Conservation (phyloP, 2,329 filamentous ascomycete species). For the Bipolaris victoriae region DNA sequence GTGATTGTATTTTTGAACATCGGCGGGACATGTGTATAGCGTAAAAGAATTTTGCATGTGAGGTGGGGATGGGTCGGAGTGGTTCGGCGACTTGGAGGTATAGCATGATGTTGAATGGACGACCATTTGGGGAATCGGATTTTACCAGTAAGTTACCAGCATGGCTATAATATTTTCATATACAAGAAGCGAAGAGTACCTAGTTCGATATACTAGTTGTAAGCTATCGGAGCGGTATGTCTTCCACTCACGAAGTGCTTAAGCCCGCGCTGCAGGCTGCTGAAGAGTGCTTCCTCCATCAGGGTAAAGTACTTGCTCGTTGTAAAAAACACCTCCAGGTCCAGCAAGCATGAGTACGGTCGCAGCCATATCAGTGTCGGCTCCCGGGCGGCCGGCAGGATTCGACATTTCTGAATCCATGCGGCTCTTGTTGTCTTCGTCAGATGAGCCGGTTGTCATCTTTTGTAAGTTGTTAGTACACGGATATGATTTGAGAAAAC, state of each 20-base stretch:
- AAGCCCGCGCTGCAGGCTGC: conserved; percentile 19
- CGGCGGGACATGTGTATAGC: neutral
- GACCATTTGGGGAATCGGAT: neutral
- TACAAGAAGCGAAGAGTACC: neutral
- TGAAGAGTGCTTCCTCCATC: conserved; percentile 49
- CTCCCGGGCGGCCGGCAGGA: conserved; percentile 46
- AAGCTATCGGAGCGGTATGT: neutral
- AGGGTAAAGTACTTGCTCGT: conserved; percentile 60
- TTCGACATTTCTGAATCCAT: conserved; percentile 53
- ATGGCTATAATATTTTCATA: neutral
- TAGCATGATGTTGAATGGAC: neutral
- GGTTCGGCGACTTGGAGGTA: conserved; percentile 4
- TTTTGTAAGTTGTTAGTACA: conserved; percentile 24
- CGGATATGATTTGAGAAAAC: neutral
- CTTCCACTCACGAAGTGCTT: conserved; percentile 55
- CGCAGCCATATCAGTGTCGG: conserved; percentile 52
- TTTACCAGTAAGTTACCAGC: neutral
- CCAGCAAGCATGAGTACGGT: conserved; percentile 58
- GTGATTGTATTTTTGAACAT: neutral
- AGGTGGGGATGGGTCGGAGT: conserved; percentile 12
- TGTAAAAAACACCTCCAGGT: conserved; percentile 59
- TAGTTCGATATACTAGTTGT: neutral
- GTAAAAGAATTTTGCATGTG: conserved; percentile 12
- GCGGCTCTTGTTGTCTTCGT: conserved; percentile 56
- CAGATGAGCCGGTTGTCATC: conserved; percentile 57